These are phyloP conservation scores for Cladorrhinum samala DNA, from an alignment of 495 filamentous ascomycete genomes.

Conservation along the genomic window DNA sequence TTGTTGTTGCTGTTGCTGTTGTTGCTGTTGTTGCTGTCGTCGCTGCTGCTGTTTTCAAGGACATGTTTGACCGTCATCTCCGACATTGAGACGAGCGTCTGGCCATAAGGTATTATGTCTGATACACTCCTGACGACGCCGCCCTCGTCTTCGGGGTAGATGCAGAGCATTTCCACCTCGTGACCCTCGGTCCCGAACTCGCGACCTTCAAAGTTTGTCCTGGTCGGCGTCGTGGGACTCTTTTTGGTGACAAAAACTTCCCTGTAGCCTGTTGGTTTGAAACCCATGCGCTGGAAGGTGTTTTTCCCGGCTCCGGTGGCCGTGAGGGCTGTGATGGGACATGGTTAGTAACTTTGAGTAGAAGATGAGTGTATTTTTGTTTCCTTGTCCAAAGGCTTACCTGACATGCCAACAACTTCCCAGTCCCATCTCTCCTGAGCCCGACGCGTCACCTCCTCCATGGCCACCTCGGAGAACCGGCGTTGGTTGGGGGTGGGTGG, in stretches of 20 bases:
- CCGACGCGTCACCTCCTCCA: constrained; percentile 17
- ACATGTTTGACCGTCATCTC: constrained; percentile 15
- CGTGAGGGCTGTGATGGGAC: constrained; percentile 21
- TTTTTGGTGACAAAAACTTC: constrained; percentile 19
- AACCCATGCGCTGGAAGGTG: constrained; percentile 23
- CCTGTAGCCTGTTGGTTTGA: constrained; percentile 24
- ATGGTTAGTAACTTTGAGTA: constrained; percentile 3
- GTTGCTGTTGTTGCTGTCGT: too few species aligned
- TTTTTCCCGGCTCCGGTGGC: constrained; percentile 23
- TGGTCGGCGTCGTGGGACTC: neutral
- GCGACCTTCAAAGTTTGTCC: neutral
- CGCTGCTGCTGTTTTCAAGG: too few species aligned
- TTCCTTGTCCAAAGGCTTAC: constrained; percentile 16
- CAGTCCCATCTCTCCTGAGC: constrained; percentile 10
- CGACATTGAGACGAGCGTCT: neutral
- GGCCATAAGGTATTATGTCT: neutral
- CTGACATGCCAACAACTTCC: constrained; percentile 26
- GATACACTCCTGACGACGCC: neutral
- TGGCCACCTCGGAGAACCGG: constrained; percentile 20
- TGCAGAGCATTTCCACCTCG: constrained; percentile 11
- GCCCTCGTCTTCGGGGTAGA: constrained; percentile 12
- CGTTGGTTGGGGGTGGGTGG: constrained; percentile 2
- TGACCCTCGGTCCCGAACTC: neutral
- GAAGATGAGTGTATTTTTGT: too few species aligned
- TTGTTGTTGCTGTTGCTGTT: too few species aligned